Evolutionary conservation across 345 rosid species (phyloP), one percentile per base, ranked within the genome.

Genomic region (Brassica carinata): DNA sequence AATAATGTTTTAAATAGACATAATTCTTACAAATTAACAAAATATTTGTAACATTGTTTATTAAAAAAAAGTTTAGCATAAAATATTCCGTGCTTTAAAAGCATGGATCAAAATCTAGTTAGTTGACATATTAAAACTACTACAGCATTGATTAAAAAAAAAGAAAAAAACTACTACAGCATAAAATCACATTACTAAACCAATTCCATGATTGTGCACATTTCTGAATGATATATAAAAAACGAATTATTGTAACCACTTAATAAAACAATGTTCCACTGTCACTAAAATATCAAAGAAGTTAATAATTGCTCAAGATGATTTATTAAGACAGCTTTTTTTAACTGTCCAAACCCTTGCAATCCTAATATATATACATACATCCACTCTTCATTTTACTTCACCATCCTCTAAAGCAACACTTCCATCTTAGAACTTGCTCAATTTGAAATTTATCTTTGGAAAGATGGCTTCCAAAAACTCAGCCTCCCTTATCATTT

Each of bases 381-480:
- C 19, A 7, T 13, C 23, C 23, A 4, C 62, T 38, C 69, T 77
- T 61, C 69, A 77, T 40, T 27, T 17, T 11, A 59, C 80, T 59
- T 59, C 74, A 76, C 55, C 53, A 67, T 30, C 34, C 73, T 67
- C 40, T 67, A 14, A 31, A 71, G 9, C 68, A 69, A 68, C 62
- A 68, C 48, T 76, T 53, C 17, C 2, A 18, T 34, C 66, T 67
- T 76, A 40, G n/a, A 67, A 27, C 59, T 61, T 61, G 33, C 31
- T 30, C 19, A 55, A 55, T 8, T 14, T 10, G n/a, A 64, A 64
- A 2, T 30, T 11, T 30, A 74, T 13, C 5, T 11, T 51, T 64
- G n/a, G 55, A 75, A 26, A 51, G 6, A 72, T 79, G 82, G 77
- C 77, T 43, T 64, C 73, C 38, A 79, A 79, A 67, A 57, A 9